Conservation (phyloP, 108 stramenopile species). For the Skeletonema tropicum region DNA sequence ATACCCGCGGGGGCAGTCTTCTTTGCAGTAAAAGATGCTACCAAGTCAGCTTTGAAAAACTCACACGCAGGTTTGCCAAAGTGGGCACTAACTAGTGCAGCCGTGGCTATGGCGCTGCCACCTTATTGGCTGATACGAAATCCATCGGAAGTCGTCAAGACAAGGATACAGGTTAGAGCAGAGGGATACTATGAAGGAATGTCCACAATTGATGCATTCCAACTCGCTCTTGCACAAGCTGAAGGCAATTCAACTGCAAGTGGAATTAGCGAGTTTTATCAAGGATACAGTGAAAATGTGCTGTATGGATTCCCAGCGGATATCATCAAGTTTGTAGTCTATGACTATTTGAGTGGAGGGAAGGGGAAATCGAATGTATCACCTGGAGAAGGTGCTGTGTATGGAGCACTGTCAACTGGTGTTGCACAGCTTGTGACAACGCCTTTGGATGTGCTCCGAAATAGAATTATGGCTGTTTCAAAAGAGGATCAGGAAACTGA, state of each 20-base stretch:
- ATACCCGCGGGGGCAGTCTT: conserved; percentile 81
- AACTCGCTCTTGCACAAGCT: conserved; percentile 29
- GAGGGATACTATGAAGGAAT: conserved; percentile 60
- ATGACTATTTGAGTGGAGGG: conserved; percentile 64
- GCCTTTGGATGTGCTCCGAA: conserved; percentile 81
- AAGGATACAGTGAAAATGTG: conserved; percentile 82
- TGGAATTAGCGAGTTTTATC: conserved; percentile 56
- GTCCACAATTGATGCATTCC: conserved; percentile 56
- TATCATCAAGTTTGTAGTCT: conserved; percentile 77
- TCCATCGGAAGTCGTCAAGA: conserved; percentile 86
- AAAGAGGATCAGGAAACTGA: conserved; percentile 7
- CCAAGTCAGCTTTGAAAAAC: conserved; percentile 51
- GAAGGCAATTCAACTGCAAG: conserved; percentile 11
- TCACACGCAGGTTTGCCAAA: conserved; percentile 34
- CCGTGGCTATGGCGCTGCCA: conserved; percentile 67
- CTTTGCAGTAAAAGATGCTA: conserved; percentile 83
- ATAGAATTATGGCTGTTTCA: conserved; percentile 71
- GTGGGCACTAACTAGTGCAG: conserved; percentile 65
- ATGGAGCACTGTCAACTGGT: conserved; percentile 74
- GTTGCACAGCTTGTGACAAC: conserved; percentile 75
- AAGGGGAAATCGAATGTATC: conserved; percentile 44
- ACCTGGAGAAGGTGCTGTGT: conserved; percentile 65
- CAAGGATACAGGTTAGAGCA: conserved; percentile 70
- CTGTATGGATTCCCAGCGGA: conserved; percentile 84
- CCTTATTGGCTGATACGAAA: conserved; percentile 85